Evolutionary conservation across 306 rosid species (phyloP), one percentile per base, ranked within the genome.

Genomic region (Ochetophila trinervis): DNA sequence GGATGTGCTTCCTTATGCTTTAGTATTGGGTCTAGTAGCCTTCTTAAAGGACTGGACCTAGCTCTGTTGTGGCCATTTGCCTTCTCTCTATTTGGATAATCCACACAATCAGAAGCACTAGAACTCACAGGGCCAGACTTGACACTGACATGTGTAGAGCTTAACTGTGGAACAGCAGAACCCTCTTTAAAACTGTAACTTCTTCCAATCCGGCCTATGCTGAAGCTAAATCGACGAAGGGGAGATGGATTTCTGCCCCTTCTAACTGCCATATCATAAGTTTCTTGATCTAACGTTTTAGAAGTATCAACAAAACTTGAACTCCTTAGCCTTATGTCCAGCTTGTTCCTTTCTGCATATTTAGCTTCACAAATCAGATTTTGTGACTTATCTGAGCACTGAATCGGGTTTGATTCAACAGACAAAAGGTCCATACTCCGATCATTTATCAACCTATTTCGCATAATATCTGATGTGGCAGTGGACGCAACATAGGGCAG

Each of bases 111-210:
- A 34, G 84, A 71, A 68, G 80, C 57, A 66, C 80, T 89, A 67
- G 80, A 68, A 69, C 63, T 81, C 71, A 84, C 57, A 9, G 91
- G 91, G 76, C 96, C 93, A 58, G 96, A 89, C 78, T 85, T 86
- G 56, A 82, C 80, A 62, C 75, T 72, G 58, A 68, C 69, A 74
- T 77, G 10, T 45, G 66, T 69, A 75, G 96, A 78, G 69, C 82
- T 77, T 71, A 74, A 73, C 61, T 68, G 83, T 13, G 95, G 93
- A 72, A 72, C 54, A 36, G 76, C 64, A 49, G 86, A 66, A 42
- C 78, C 76, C 68, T 92, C 98, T 78, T 81, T 92, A 77, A 84
- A 92, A 84, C 96, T 92, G 65, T 87, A 77, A 73, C 98, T 92
- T 84, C 98, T 89, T 56, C 94, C 84, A 51, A 89, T 61, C 60